Evolutionary conservation across 225 moss, liverwort and hornwort genomes (phyloP).

Genomic region (Takakia lepidozioides): DNA sequence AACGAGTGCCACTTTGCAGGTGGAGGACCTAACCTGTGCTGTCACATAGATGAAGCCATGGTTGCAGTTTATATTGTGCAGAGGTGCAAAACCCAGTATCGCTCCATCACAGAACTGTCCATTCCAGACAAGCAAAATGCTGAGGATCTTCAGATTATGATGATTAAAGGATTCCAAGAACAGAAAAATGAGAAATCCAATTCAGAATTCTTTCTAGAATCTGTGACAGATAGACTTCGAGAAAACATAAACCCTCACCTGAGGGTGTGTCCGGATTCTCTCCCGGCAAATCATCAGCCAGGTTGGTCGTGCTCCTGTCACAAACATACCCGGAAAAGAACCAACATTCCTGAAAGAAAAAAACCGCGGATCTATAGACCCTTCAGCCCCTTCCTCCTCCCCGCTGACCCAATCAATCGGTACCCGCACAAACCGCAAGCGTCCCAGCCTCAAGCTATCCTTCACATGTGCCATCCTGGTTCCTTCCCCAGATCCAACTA

Average conservation of each 20-base stretch:
- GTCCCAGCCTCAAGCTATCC: constrained; percentile 42
- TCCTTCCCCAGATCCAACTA: constrained; percentile 14
- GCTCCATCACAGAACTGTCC: constrained; percentile 77
- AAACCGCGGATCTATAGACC: constrained; percentile 45
- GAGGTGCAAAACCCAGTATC: constrained; percentile 75
- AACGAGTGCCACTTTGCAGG: too few species aligned
- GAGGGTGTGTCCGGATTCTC: constrained; percentile 90
- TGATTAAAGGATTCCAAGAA: too few species aligned
- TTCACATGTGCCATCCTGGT: constrained; percentile 2
- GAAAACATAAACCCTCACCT: too few species aligned
- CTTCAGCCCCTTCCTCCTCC: constrained; percentile 53
- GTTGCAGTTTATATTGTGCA: constrained; percentile 93
- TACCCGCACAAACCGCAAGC: constrained; percentile 69
- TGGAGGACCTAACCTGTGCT: constrained; percentile 28
- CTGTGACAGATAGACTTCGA: too few species aligned
- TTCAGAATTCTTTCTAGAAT: too few species aligned
- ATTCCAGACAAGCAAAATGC: too few species aligned
- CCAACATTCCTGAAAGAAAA: constrained; percentile 84
- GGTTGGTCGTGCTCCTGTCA: constrained; percentile 80
- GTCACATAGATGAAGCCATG: constrained; percentile 93
- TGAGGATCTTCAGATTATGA: too few species aligned
- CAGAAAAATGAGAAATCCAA: too few species aligned
- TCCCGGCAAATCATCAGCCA: constrained; percentile 96
- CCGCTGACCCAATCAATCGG: constrained; percentile 85
- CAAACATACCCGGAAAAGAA: constrained; percentile 79